Base-by-base conservation (phyloP, 2,329 filamentous ascomycete species). In the Setomelanomma holmii region DNA sequence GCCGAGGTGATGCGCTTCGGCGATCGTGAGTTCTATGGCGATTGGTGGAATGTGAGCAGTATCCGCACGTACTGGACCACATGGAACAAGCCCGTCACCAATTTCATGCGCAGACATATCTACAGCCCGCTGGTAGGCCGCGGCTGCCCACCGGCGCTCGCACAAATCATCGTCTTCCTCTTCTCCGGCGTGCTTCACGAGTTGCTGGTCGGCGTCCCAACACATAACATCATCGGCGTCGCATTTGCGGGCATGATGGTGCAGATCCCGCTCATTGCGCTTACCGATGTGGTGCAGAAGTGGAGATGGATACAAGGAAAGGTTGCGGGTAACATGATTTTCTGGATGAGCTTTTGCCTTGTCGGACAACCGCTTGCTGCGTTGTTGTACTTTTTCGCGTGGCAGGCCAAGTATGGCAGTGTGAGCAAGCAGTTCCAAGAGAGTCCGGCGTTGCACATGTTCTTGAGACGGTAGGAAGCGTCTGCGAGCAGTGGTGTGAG, bases 31-130 rank as follows among this genome's bases (percentile, higher is more conserved):
- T 99, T 99, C 75, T 99, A 99, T 75, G 89, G 90, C 33, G 92
- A 96, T 69, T 99, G 95, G 95, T 99, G 95, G 95, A 99, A 99
- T 71, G 72, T 74, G 2, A 66, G 88, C 48, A 92, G 88, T 60
- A 81, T 98, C 5, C 90, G 93, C 27, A 84, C 84, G 4, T 99
- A 99, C 79, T 97, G 93, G 93, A 87, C 93, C 19, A 90, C 89
- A 1, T 99, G 95, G 95, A 99, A 99, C 78, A 96, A 96, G 73
- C 95, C 95, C 1, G 93, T 99, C 5, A 96, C 96, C 69, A 88
- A 92, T 52, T 99, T 96, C 75, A 98, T 99, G 87, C 93, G 91
- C 68, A 83, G 95, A 33, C 95, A 99, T 73, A 86, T 99, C 45
- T 98, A 95, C 77, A 88, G 89, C 34, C 95, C 95, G 1, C 82